These are phyloP conservation scores for Fusarium foetens DNA, from an alignment of 2,329 filamentous ascomycete species.

Conservation along the genomic window DNA sequence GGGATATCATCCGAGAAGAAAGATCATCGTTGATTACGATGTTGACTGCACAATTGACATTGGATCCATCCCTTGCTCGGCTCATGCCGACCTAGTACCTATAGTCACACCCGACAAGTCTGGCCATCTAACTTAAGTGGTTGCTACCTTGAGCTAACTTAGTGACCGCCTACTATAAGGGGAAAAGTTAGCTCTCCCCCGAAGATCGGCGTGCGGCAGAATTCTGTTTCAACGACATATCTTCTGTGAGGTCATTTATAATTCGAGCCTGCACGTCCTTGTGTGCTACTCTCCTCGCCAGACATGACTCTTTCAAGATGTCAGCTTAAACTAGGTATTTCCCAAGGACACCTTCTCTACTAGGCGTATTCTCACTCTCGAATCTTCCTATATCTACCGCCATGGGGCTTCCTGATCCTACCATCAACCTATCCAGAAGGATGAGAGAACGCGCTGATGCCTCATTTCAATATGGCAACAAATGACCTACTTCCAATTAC, in stretches of 20 bases:
- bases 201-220: background rate
- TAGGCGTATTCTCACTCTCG: no score
- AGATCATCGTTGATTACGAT: slow-evolving; percentile 1
- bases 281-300: no score
- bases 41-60: background rate
- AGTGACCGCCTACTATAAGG: background rate
- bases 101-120: background rate
- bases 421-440: no score
- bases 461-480: no score
- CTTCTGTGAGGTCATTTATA: background rate
- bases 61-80: slow-evolving; percentile 18
- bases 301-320: no score
- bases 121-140: background rate
- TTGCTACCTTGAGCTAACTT: background rate
- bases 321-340: no score
- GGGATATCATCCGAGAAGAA: background rate
- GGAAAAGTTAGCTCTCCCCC: background rate
- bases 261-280: no score
- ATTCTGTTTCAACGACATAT: background rate
- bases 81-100: slow-evolving; percentile 2
- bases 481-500: no score
- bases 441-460: no score
- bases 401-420: no score
- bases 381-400: no score
- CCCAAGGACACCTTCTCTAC: no score